phyloP scores from a whole-genome alignment of 495 filamentous ascomycete species.

The Penicillium ochrochloron region DNA sequence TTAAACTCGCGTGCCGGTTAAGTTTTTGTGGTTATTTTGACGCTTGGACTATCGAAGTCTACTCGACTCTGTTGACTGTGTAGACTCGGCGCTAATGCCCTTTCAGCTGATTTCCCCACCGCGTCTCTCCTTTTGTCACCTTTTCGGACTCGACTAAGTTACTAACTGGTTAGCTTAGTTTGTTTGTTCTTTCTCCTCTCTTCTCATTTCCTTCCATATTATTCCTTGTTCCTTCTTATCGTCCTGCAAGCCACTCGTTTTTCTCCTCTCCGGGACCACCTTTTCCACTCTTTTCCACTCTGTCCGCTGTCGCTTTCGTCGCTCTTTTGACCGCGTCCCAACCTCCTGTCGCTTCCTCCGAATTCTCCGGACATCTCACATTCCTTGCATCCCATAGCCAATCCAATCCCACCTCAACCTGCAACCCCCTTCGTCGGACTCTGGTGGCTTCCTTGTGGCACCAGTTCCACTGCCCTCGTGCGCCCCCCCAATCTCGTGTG shows the following conservation, averaged over 20 bases:
- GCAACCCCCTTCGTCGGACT: slow-evolving; percentile 6
- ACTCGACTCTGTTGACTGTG: too few species aligned
- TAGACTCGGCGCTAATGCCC: slow-evolving; percentile 3
- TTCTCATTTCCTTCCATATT: slow-evolving; percentile 12
- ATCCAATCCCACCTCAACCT: slow-evolving; percentile 9
- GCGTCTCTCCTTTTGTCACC: background rate
- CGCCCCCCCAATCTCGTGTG: background rate
- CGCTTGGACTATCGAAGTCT: too few species aligned
- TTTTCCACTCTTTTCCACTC: slow-evolving; percentile 20
- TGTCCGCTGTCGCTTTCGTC: background rate
- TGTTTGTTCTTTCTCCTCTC: background rate
- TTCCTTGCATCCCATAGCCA: slow-evolving; percentile 24
- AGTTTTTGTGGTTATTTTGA: background rate
- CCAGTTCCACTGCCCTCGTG: slow-evolving; percentile 17
- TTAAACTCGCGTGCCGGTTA: background rate
- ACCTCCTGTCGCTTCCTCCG: slow-evolving; percentile 4
- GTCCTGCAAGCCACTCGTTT: slow-evolving; percentile 16
- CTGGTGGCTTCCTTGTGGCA: slow-evolving; percentile 14
- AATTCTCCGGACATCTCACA: slow-evolving; percentile 14
- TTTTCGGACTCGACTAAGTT: background rate
- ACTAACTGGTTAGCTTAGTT: too few species aligned
- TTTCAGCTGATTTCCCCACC: slow-evolving; percentile 12
- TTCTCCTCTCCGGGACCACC: background rate
- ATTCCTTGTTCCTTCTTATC: slow-evolving; percentile 10
- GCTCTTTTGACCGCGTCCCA: slow-evolving; percentile 17